Base-by-base conservation (phyloP, 768 basidiomycete species). In the Kwoniella dejecticola region DNA sequence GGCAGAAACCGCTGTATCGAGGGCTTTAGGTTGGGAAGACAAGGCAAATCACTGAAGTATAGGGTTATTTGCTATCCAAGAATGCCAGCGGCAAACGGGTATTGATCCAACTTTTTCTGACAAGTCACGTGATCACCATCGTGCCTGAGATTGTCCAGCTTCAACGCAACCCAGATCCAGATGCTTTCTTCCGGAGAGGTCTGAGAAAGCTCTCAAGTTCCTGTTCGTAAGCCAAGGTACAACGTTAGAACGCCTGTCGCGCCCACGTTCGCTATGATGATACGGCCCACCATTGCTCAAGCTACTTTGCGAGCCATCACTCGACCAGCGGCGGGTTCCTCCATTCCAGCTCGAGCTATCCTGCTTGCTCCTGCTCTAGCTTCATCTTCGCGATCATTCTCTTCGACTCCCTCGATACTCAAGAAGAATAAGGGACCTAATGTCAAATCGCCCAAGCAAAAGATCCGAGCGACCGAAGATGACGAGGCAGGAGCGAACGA, bases 381-480 rank as follows among this genome's bases (percentile, higher is more conserved):
- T 21, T 13, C 50, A 36, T 27, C 52, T 12, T 33, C 58, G n/a
- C 59, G 62, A 29, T 40, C 52, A 31, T 67, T 70, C 54, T 33
- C 62, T 42, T 55, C 66, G 19, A 52, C 59, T 21, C 27, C 57
- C 1, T n/a, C 48, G 26, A 4, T 24, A 0, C 30, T 55, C 17
- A 74, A 74, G 53, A 74, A 74, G 53, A 52, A 61, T 52, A 68
- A 67, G 30, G 58, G 44, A 30, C 47, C 46, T 27, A 57, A 31
- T 17, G 46, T 52, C 3, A 63, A 55, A 38, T 48, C 63, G 27
- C 23, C 52, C 57, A 68, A 70, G 47, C 64, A 62, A n/a, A 72
- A 72, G 46, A 42, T 48, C 11, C 13, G 27, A 45, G 47, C n/a
- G 5, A 24, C 29, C 15, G 54, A 64, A 42, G 67, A 68, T 33